Percentiles rank a stretch among this genome's conserved stretches.
phyloP scores from a whole-genome alignment of 176 grass and related monocot species.

The Eragrostis curvula region DNA sequence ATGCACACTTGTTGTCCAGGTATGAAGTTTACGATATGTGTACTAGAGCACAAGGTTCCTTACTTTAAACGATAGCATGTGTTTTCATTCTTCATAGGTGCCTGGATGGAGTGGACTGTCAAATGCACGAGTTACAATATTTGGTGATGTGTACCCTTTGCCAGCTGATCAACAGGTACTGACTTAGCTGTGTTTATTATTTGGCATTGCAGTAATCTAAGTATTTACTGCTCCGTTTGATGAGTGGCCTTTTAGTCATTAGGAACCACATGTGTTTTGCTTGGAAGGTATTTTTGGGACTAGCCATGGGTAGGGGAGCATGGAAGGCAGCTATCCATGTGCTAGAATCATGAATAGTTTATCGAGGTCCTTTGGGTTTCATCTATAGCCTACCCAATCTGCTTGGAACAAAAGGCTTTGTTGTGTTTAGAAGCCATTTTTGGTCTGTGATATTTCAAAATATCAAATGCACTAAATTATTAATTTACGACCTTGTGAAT shows the following conservation, averaged over 20 bases:
- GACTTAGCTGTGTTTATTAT: constrained; percentile 38
- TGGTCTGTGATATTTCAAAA: neutral
- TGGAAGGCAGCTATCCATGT: too few species aligned
- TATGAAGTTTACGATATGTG: constrained; percentile 40
- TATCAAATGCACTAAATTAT: neutral
- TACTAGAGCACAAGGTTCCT: neutral
- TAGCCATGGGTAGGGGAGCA: too few species aligned
- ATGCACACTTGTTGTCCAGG: constrained; percentile 96
- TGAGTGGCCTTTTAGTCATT: constrained; percentile 18
- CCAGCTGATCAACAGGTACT: constrained; percentile 77
- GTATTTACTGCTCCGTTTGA: constrained; percentile 26
- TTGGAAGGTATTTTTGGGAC: too few species aligned
- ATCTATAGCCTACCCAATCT: too few species aligned
- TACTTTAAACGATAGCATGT: neutral
- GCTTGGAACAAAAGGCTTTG: too few species aligned
- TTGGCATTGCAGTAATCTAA: neutral
- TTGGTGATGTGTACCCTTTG: constrained; percentile 87
- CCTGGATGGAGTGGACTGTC: constrained; percentile 97
- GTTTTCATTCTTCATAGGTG: constrained; percentile 48
- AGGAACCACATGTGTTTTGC: neutral
- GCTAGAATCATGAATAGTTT: too few species aligned
- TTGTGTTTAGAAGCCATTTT: constrained; percentile 16
- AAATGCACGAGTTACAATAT: constrained; percentile 97
- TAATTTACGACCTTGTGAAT: neutral
- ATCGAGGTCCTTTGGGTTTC: too few species aligned